These are phyloP conservation scores for Sporisorium graminicola DNA, from an alignment of 1,284 basidiomycete genomes.

Conservation along the genomic window DNA sequence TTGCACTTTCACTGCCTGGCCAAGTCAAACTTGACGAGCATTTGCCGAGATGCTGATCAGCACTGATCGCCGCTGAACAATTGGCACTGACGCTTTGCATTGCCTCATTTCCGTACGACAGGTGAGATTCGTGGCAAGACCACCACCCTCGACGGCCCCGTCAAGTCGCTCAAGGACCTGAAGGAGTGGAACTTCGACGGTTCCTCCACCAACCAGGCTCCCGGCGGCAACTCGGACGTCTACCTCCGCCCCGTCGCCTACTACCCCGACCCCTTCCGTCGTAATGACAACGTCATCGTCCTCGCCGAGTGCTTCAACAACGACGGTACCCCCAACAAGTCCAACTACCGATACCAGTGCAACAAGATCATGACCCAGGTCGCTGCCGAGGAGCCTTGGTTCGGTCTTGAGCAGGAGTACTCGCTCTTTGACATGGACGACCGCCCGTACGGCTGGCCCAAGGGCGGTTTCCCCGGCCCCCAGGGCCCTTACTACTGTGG, in stretches of 20 bases:
- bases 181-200: conserved; percentile 99
- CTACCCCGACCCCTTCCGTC: conserved; percentile 99
- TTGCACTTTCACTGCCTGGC: background rate
- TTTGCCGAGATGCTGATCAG: background rate
- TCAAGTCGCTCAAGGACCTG: conserved; percentile 78
- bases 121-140: conserved; percentile 67
- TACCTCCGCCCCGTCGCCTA: conserved; percentile 96
- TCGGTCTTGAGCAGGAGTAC: conserved; percentile 99
- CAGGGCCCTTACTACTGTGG: conserved; percentile 99
- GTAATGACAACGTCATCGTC: conserved; percentile 77
- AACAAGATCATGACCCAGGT: conserved; percentile 67
- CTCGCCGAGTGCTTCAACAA: conserved; percentile 95
- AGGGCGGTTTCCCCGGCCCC: conserved; percentile 95
- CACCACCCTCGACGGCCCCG: conserved; percentile 80
- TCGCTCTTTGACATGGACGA: conserved; percentile 96
- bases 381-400: conserved; percentile 80
- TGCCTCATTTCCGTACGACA: conserved; percentile 4
- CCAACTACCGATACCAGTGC: conserved; percentile 78
- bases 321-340: conserved; percentile 97
- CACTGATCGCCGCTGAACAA: background rate
- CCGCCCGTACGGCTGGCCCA: conserved; percentile 89
- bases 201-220: conserved; percentile 73
- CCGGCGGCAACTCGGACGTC: conserved; percentile 95
- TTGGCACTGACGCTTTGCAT: background rate
- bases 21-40: background rate